Evolutionary conservation across 768 basidiomycete genomes (phyloP), one percentile per base, ranked within the genome.

Genomic region (Pholiota conissans): DNA sequence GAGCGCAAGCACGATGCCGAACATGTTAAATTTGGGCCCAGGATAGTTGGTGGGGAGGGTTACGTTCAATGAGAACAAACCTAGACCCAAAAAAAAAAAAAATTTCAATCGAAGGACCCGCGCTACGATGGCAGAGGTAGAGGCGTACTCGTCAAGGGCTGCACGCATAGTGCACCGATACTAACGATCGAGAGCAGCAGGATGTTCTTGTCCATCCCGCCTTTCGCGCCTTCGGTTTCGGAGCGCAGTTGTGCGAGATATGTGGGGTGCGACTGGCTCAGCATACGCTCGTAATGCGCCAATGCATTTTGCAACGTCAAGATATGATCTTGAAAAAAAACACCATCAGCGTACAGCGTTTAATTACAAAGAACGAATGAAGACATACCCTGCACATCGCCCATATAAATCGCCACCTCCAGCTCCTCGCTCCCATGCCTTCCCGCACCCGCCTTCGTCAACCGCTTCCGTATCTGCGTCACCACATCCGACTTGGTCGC

Each of bases 361-460:
- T n/a, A n/a, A n/a, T n/a, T 3, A 26, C n/a, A 16, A 37, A 7
- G 30, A 32, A 32, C 13, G 13, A 52, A 10, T 46, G 0, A 57
- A 40, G 22, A 63, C 77, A 47, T 61, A 93, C 95, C 95, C 77
- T 95, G 91, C 1, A 98, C 83, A 70, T 98, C 95, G 22, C 91
- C 92, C 74, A 95, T 84, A 68, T 96, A 93, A 2, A 94, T 90
- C 10, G 84, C 87, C 22, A 96, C 83, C 61, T 93, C 91, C 20
- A 79, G 70, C 51, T 85, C 82, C 14, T 85, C 82, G 3, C 77
- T 74, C 13, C 71, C 74, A 3, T 67, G 72, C 49, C 68, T 70
- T 5, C 68, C 71, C 58, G 64, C 69, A 60, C 69, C 82, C 52
- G 63, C 48, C 52, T 65, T 68, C 34, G 82, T 70, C 1, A 93